phyloP scores from a whole-genome alignment of 2,329 filamentous ascomycete species.

The Trichoderma cornu-damae region DNA sequence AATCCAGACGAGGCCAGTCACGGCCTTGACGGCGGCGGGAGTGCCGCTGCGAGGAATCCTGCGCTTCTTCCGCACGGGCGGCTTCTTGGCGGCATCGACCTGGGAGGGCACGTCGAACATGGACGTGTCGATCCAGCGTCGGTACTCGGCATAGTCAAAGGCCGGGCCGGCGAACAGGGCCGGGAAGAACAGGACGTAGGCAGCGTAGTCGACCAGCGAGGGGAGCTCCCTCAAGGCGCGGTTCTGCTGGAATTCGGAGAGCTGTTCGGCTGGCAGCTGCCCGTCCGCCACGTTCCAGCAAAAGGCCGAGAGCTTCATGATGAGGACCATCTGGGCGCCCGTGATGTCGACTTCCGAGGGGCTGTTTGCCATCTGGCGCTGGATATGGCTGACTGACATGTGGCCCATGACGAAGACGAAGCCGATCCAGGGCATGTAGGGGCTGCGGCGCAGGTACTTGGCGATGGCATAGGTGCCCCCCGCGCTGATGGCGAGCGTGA shows the following conservation, averaged over 20 bases:
- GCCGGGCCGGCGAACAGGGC: constrained; percentile 83
- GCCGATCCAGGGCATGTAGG: constrained; percentile 95
- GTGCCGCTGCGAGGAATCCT: constrained; percentile 87
- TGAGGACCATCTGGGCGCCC: constrained; percentile 92
- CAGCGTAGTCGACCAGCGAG: constrained; percentile 70
- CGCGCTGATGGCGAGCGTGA: constrained; percentile 74
- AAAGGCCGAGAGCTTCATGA: constrained; percentile 96
- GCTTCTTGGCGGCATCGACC: constrained; percentile 78
- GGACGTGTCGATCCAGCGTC: constrained; percentile 82
- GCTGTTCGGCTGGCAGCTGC: constrained; percentile 66
- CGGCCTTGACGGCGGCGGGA: constrained; percentile 73
- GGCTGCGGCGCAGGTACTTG: constrained; percentile 68
- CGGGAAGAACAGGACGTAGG: constrained; percentile 94
- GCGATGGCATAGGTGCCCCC: constrained; percentile 78
- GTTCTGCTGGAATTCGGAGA: constrained; percentile 84
- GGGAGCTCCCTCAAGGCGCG: constrained; percentile 73
- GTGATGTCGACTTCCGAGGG: constrained; percentile 77
- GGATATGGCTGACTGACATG: constrained; percentile 85
- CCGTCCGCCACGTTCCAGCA: constrained; percentile 98
- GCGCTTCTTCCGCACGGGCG: constrained; percentile 81
- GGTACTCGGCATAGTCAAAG: constrained; percentile 93
- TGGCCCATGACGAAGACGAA: constrained; percentile 95
- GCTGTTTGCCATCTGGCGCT: constrained; percentile 65
- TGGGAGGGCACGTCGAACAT: constrained; percentile 86
- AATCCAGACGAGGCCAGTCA: constrained; percentile 72